phyloP scores from a whole-genome alignment of 1,139 yeast species.

The Candida freyschussii region DNA sequence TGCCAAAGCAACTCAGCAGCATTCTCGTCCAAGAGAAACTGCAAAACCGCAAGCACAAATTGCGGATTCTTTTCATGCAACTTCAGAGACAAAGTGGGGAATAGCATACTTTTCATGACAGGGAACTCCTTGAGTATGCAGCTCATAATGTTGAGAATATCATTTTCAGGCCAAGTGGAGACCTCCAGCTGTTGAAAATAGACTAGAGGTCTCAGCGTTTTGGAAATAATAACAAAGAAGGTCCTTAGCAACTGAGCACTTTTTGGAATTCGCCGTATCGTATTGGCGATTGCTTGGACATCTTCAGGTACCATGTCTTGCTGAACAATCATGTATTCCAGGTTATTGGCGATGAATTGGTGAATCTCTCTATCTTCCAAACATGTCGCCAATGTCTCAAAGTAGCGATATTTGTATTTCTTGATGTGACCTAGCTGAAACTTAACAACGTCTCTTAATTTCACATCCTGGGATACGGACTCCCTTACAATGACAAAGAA shows the following conservation, averaged over 20 bases:
- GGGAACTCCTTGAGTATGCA: conserved; percentile 1
- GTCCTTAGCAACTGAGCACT: conserved; percentile 6
- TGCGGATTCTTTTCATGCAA: conserved; percentile 6
- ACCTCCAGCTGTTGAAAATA: conserved; percentile 3
- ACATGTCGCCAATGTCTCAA: conserved; percentile 6
- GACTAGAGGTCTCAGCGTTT: conserved; percentile 3
- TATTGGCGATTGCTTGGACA: conserved; percentile 13
- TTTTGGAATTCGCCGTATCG: conserved; percentile 12
- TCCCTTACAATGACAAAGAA: conserved; percentile 11
- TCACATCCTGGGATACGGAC: conserved; percentile 5
- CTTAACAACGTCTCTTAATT: conserved; percentile 17
- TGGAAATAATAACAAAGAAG: conserved; percentile 5
- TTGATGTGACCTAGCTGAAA: conserved; percentile 15
- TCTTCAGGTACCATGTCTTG: conserved; percentile 7
- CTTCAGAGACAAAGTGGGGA: conserved; percentile 1
- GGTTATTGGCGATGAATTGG: conserved; percentile 18
- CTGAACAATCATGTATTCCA: conserved; percentile 22
- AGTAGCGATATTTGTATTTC: conserved; percentile 13
- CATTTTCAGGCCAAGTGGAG: conserved; percentile 5
- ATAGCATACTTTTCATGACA: neutral
- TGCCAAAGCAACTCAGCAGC: conserved; percentile 4
- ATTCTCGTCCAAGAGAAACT: conserved; percentile 1
- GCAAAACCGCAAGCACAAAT: conserved; percentile 7
- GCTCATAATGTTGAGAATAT: conserved; percentile 1
- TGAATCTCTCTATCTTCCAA: conserved; percentile 2